Percentiles rank a stretch among this genome's conserved stretches.
Conservation (phyloP, 306 rosid species). For the Cicer chorassanicum region DNA sequence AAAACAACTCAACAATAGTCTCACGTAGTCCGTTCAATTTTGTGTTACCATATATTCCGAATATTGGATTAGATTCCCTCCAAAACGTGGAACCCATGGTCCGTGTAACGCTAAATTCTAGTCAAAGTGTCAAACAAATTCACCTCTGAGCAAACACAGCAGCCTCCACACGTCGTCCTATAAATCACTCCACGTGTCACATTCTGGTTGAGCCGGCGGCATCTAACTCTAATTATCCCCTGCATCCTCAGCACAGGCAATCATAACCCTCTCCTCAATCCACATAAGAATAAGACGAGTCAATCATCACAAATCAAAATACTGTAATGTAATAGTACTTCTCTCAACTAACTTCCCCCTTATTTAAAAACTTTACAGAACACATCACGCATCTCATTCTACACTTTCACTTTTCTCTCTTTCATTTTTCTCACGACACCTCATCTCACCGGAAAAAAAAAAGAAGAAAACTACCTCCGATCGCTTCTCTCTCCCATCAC, state of each 20-base stretch:
- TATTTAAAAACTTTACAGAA: conserved; percentile 40
- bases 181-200: conserved; percentile 32
- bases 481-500: conserved; percentile 26
- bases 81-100: conserved; percentile 36
- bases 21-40: too few relatives aligned
- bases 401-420: not conserved
- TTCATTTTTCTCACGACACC: conserved; percentile 13
- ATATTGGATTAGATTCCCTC: conserved; percentile 19
- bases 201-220: conserved; percentile 6
- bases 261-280: conserved; percentile 15
- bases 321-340: not conserved
- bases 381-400: conserved; percentile 20
- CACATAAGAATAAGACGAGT: conserved; percentile 21
- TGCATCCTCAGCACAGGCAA: conserved; percentile 48
- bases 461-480: not conserved
- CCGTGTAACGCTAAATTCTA: not conserved
- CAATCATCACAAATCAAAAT: conserved; percentile 25
- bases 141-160: conserved; percentile 23
- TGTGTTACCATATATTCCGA: too few relatives aligned
- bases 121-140: conserved; percentile 1
- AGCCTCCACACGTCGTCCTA: conserved; percentile 10
- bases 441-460: conserved; percentile 38
- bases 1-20: too few relatives aligned
- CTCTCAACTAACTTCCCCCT: conserved; percentile 52
- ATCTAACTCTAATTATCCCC: not conserved